Evolutionary conservation across 495 filamentous ascomycete genomes (phyloP).

Genomic region (Aspergillus homomorphus): DNA sequence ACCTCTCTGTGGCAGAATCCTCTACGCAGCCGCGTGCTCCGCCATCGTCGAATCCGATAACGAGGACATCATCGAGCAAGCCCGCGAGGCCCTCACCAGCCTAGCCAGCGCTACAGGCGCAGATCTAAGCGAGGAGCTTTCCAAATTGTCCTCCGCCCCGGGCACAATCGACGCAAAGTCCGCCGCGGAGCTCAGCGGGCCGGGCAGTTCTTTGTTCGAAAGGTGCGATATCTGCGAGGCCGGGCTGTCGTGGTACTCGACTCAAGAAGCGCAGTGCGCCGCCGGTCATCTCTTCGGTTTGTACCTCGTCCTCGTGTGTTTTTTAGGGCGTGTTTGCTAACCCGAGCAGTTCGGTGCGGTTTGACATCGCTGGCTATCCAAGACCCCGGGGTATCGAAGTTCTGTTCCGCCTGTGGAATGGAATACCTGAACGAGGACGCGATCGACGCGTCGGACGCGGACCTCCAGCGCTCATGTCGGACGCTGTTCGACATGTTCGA

Average conservation of each 20-base stretch:
- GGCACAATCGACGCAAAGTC: conserved; percentile 26
- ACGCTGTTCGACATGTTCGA: conserved; percentile 48
- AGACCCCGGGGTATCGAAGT: conserved; percentile 52
- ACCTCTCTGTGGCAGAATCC: conserved; percentile 26
- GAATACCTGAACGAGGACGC: conserved; percentile 50
- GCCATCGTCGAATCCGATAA: conserved; percentile 31
- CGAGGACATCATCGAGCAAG: conserved; percentile 24
- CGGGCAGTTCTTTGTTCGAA: conserved; percentile 36
- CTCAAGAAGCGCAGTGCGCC: conserved; percentile 40
- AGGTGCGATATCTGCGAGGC: conserved; percentile 48
- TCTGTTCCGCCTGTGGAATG: conserved; percentile 47
- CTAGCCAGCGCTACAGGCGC: conserved; percentile 26
- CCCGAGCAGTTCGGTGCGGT: conserved; percentile 47
- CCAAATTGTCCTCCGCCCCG: conserved; percentile 21
- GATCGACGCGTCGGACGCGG: conserved; percentile 18
- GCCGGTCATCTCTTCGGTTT: conserved; percentile 51
- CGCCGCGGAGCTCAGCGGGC: conserved; percentile 19
- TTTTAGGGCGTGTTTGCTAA: background rate
- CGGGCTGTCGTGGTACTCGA: conserved; percentile 37
- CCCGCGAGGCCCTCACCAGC: conserved; percentile 29
- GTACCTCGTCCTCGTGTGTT: conserved; percentile 4
- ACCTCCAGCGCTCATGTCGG: conserved; percentile 20
- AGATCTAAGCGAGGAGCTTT: conserved; percentile 34
- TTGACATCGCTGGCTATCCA: conserved; percentile 55
- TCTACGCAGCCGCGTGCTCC: conserved; percentile 41